Base-by-base conservation (phyloP, 768 basidiomycete genomes). In the Filobasidium floriforme region DNA sequence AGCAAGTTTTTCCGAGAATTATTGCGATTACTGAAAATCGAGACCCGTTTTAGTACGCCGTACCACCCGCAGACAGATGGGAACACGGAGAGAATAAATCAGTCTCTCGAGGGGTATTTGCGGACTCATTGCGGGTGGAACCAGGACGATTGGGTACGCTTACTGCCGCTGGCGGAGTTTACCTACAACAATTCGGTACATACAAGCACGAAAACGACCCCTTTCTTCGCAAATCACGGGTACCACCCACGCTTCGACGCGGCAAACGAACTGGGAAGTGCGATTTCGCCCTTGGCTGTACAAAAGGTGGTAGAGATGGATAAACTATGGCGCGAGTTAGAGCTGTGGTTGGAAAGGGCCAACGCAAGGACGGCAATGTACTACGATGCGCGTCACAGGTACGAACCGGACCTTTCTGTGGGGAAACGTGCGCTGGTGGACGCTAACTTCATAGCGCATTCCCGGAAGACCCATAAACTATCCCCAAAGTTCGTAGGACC, bases 31-130 rank as follows among this genome's bases (percentile, higher is more conserved):
- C 74, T 82, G 0, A 75, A 78, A 0, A 80, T 83, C 49, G 59
- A 79, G 18, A 57, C 62, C 1, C 77, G 76, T 41, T 66, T 79
- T 0, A 79, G 77, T 12, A 83, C 82, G 0, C 82, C 81, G 0
- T 83, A 79, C 54, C 82, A 82, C 63, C 83, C 82, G 0, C 78
- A 81, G 60, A 79, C 79, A 0, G 78, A 82, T 62, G 80, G 82
- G 0, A 79, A 81, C 46, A 81, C 80, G 0, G 81, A 84, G 61
- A 63, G 75, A 1, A 68, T 79, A 10, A 82, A 83, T 65, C 81
- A 81, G 65, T 70, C 77, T 7, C 41, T 83, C 0, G 81, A 83
- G 65, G 74, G 76, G 14, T 81, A 80, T 66, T 76, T 83, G 0
- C 70, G 79, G 0, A 61, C 76, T 0, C 81, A 75, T 68, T 59